Conservation (phyloP, 2,329 filamentous ascomycete species). For the Paraphoma sp. region DNA sequence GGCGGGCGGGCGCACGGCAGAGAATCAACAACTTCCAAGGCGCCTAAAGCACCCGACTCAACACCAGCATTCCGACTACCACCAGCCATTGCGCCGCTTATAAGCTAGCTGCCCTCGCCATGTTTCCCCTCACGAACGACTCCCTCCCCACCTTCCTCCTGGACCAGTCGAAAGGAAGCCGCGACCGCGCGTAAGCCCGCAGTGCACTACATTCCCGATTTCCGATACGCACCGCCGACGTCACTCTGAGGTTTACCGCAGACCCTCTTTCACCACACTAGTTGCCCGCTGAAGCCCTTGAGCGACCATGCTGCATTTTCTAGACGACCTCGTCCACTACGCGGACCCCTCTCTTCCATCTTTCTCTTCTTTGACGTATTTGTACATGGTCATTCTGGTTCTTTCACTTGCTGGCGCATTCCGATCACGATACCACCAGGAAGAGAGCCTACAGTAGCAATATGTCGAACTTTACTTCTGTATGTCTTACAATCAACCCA, state of each 20-base stretch:
- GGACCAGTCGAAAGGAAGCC: background rate
- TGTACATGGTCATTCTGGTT: slow-evolving; percentile 37
- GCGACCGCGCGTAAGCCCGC: background rate
- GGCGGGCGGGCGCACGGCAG: background rate
- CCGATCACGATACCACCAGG: slow-evolving; percentile 24
- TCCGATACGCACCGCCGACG: slow-evolving; percentile 12
- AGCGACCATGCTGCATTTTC: slow-evolving; percentile 30
- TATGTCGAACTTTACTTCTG: slow-evolving; percentile 33
- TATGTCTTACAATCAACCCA: slow-evolving; percentile 11
- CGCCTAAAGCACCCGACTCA: background rate
- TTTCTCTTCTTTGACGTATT: slow-evolving; percentile 36
- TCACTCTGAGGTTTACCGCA: slow-evolving; percentile 12
- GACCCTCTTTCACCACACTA: background rate
- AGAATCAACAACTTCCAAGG: background rate
- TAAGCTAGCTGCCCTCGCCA: background rate
- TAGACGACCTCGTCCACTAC: slow-evolving; percentile 37
- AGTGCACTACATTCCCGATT: background rate
- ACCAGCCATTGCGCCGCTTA: background rate
- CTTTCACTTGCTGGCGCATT: slow-evolving; percentile 32
- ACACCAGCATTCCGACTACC: background rate
- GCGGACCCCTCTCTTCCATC: slow-evolving; percentile 38
- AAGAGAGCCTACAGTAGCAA: slow-evolving; percentile 12
- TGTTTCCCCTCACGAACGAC: background rate
- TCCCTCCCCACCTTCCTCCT: background rate
- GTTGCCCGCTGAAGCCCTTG: background rate